These are phyloP conservation scores for Kodamaea restingae DNA, from an alignment of 805 yeast genomes.

Conservation along the genomic window DNA sequence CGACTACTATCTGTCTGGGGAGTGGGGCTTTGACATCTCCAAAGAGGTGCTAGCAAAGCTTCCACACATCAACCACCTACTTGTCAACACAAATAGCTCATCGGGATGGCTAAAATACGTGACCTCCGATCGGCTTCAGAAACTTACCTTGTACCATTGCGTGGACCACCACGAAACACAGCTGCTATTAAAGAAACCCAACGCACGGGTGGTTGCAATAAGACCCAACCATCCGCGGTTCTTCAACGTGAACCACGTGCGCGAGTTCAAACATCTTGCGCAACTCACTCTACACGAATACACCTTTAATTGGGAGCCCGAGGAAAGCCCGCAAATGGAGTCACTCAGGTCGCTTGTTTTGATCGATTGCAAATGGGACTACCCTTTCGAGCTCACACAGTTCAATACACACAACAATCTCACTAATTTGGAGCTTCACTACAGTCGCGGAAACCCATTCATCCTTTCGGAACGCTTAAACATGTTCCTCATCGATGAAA, in stretches of 20 bases:
- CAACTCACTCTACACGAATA: slow-evolving; percentile 36
- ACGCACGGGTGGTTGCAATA: not conserved
- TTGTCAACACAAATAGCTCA: slow-evolving; percentile 32
- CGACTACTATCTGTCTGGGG: slow-evolving; percentile 32
- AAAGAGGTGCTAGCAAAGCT: slow-evolving; percentile 17
- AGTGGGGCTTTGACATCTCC: slow-evolving; percentile 32
- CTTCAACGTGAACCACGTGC: slow-evolving; percentile 44
- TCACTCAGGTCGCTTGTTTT: slow-evolving; percentile 26
- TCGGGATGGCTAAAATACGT: slow-evolving; percentile 42
- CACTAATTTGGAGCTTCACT: slow-evolving; percentile 20
- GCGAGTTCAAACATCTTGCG: slow-evolving; percentile 29
- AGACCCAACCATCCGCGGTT: slow-evolving; percentile 19
- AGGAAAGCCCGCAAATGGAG: slow-evolving; percentile 12
- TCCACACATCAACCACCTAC: slow-evolving; percentile 21
- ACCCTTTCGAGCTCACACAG: slow-evolving; percentile 44
- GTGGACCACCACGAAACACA: slow-evolving; percentile 17
- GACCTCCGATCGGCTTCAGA: slow-evolving; percentile 14
- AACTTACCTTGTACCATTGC: slow-evolving; percentile 27
- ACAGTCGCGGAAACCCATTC: slow-evolving; percentile 29
- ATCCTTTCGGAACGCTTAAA: slow-evolving; percentile 36
- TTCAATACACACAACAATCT: slow-evolving; percentile 28
- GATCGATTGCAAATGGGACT: slow-evolving; percentile 52
- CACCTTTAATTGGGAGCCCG: slow-evolving; percentile 40
- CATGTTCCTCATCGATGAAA: slow-evolving; percentile 22
- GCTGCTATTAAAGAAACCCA: slow-evolving; percentile 5